Evolutionary conservation across 306 rosid species (phyloP), one percentile per base, ranked within the genome.

Genomic region (Vigna unguiculata): DNA sequence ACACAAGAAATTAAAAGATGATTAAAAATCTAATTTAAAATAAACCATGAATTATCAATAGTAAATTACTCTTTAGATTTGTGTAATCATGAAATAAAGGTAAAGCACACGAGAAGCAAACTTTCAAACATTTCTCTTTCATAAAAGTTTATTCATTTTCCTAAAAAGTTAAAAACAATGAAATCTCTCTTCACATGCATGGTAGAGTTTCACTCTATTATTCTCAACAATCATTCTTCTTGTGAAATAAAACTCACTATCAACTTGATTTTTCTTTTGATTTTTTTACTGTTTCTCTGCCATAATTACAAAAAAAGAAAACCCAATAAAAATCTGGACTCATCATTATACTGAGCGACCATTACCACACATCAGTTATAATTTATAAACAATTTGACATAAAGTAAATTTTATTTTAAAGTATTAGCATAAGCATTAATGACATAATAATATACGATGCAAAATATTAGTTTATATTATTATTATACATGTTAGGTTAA

Each of bases 131-230:
- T 36, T 14, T 71, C 15, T 20, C 19, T 11, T 17, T 12, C 12
- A 11, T 13, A 71, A 14, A 53, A 53, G 51, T 52, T 32, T 55
- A 16, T 72, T 57, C 14, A 40, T 15, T 72, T 57, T 72, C 67
- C 67, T 22, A 1, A 28, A 21, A 55, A 55, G 66, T 57, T 72
- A 40, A 72, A 55, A 72, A 40, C 25, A 15, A 15, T 4, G 11
- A 24, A 25, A 72, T 71, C 66, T 54, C 41, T 22, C 0, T 21
- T 32, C 65, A 54, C 77, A 15, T 55, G 66, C 53, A 24, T 47
- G 41, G 13, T 19, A 9, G 2, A 17, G 40, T 41, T 41, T 9
- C 2, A 5, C 12, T 6, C 5, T 7, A 6, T 8, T 21, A 4
- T 57, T 2, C 2, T 28, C 32, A 28, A 28, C 32, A 5, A 28